phyloP scores from a whole-genome alignment of 306 rosid genomes.

The peach (Prunus persica) region Prunus_persica_NCBIv2 NC_034012.1:2518001-2518500 shows the following conservation, averaged over 20 bases:
- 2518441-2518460: slow-evolving; percentile 42
- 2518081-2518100: background rate
- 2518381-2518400: slow-evolving; percentile 59
- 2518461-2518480: slow-evolving; percentile 51
- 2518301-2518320: slow-evolving; percentile 54
- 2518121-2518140: background rate
- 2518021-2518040: background rate
- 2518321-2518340: slow-evolving; percentile 62
- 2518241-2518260: slow-evolving; percentile 36
- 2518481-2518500: slow-evolving; percentile 83
- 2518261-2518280: slow-evolving; percentile 53
- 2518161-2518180: slow-evolving; percentile 7
- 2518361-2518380: slow-evolving; percentile 83
- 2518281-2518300: slow-evolving; percentile 45
- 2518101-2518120: background rate
- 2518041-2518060: background rate
- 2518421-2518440: slow-evolving; percentile 63
- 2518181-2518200: slow-evolving; percentile 64
- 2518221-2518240: slow-evolving; percentile 44
- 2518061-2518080: background rate
- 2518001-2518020: slow-evolving; percentile 2
- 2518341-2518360: slow-evolving; percentile 69
- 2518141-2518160: background rate
- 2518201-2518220: slow-evolving; percentile 59
- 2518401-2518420: slow-evolving; percentile 42